phyloP scores from a whole-genome alignment of 768 basidiomycete genomes.

The Boletus tylopilopsis region DNA sequence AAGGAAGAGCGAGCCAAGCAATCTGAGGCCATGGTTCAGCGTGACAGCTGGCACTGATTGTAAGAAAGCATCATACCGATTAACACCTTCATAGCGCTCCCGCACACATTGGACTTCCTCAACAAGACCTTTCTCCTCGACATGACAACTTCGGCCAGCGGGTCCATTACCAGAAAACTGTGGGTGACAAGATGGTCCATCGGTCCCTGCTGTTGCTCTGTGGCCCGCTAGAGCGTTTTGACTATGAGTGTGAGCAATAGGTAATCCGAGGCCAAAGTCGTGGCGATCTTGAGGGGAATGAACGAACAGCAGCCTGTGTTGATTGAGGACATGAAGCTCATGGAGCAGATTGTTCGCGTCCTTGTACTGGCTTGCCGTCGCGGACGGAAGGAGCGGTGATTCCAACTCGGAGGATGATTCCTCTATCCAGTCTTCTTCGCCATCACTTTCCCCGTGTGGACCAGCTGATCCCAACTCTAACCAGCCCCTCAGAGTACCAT shows the following conservation, averaged over 20 bases:
- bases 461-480: slow-evolving; percentile 4
- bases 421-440: slow-evolving; percentile 33
- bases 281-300: slow-evolving; percentile 11
- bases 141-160: not conserved
- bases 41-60: not conserved
- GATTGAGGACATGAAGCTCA: slow-evolving; percentile 64
- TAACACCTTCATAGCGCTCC: slow-evolving; percentile 60
- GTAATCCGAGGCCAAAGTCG: not conserved
- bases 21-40: slow-evolving; percentile 35
- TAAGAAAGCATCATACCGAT: slow-evolving; percentile 44
- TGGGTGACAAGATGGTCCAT: slow-evolving; percentile 7
- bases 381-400: not conserved
- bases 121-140: slow-evolving; percentile 16
- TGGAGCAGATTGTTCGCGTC: slow-evolving; percentile 62
- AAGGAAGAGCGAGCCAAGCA: slow-evolving; percentile 62
- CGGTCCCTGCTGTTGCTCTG: not conserved
- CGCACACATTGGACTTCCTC: slow-evolving; percentile 47
- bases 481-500: slow-evolving; percentile 53
- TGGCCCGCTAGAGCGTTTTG: slow-evolving; percentile 3
- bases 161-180: slow-evolving; percentile 1
- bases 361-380: slow-evolving; percentile 44
- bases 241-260: not conserved
- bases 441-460: slow-evolving; percentile 22
- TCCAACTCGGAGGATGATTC: slow-evolving; percentile 35
- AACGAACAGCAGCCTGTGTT: slow-evolving; percentile 53